A percentile compares a stretch with the other conserved stretches of the same genome.
Evolutionary conservation across 371 early-diverging fungal genomes (phyloP).

Genomic region (Capillidium rhysosporum): DNA sequence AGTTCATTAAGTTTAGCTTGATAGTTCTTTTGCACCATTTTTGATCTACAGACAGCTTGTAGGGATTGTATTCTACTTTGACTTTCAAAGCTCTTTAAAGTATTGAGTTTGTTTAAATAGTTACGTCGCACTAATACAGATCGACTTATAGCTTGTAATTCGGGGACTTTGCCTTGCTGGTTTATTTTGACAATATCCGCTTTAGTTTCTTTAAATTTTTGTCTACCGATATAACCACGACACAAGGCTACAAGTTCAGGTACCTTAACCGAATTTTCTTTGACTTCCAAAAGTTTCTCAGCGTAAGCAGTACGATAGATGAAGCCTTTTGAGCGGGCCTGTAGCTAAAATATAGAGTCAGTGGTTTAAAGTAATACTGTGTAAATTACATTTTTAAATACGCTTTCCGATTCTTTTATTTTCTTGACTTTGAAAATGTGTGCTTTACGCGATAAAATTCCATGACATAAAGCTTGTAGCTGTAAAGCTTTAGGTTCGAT

Average conservation of each 20-base stretch:
- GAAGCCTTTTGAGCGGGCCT: not conserved
- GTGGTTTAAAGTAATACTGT: not conserved
- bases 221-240: not conserved
- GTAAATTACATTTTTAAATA: not conserved
- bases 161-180: not conserved
- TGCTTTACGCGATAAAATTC: not conserved
- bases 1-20: no score
- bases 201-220: not conserved
- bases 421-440: not conserved
- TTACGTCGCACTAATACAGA: not conserved
- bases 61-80: not conserved
- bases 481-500: not conserved
- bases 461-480: conserved; percentile 2
- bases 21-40: not conserved
- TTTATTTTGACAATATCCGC: not conserved
- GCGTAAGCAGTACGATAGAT: not conserved
- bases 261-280: not conserved
- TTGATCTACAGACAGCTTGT: not conserved
- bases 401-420: not conserved
- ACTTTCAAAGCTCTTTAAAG: not conserved
- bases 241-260: not conserved
- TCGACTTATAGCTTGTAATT: not conserved
- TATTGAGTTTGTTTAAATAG: not conserved
- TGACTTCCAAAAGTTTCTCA: not conserved
- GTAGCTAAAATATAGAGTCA: not conserved